phyloP scores from a whole-genome alignment of 441 rosid genomes.

The Daphne laureola region DNA sequence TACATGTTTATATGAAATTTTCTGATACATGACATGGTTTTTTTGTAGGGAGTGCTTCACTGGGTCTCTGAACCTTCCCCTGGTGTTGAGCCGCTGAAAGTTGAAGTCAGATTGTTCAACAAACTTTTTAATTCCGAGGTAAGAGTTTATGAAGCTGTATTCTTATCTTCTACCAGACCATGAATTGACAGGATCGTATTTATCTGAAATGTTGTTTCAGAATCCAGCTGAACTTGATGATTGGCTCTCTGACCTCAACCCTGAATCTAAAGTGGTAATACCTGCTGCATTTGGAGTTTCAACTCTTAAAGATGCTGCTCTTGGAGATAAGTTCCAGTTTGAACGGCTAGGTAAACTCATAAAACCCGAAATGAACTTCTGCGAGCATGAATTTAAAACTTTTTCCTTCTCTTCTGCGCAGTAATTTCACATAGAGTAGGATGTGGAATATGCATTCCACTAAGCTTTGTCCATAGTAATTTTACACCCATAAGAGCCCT shows the following conservation, averaged over 20 bases:
- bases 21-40: too few species aligned
- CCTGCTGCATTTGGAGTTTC: constrained; percentile 62
- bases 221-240: constrained; percentile 83
- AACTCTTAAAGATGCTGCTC: constrained; percentile 43
- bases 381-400: background rate
- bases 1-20: too few species aligned
- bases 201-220: constrained; percentile 34
- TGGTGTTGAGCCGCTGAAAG: constrained; percentile 51
- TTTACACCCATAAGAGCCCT: too few species aligned
- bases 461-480: too few species aligned
- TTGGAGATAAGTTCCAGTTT: constrained; percentile 77
- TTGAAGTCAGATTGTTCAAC: constrained; percentile 90
- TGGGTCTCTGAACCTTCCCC: constrained; percentile 79
- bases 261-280: constrained; percentile 55
- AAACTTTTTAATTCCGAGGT: constrained; percentile 88
- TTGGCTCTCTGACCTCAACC: constrained; percentile 77
- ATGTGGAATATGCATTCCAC: too few species aligned
- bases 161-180: constrained; percentile 5
- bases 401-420: too few species aligned
- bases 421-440: too few species aligned
- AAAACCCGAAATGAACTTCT: background rate
- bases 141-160: constrained; percentile 10
- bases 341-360: constrained; percentile 74
- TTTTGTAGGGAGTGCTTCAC: constrained; percentile 78
- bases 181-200: constrained; percentile 5